Percentiles rank a stretch among this genome's conserved stretches.
These are phyloP conservation scores for Kodamaea fungicola DNA, from an alignment of 1,139 yeast genomes.

Conservation along the genomic window DNA sequence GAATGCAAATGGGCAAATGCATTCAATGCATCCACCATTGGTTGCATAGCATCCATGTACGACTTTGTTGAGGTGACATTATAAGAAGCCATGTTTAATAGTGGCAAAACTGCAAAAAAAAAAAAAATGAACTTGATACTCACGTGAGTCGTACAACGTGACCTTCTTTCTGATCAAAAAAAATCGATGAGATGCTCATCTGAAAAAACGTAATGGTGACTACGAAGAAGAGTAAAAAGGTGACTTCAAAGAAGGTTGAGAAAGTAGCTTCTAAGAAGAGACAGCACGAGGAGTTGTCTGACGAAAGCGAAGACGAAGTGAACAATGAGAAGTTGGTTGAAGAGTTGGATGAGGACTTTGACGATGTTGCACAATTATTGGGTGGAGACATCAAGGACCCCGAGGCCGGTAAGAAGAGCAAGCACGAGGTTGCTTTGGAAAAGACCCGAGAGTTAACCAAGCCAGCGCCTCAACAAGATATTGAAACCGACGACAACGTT, in stretches of 20 bases:
- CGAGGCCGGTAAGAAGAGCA: conserved; percentile 25
- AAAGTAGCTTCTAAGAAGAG: conserved; percentile 7
- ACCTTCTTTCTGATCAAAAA: neutral
- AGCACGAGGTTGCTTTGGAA: conserved; percentile 15
- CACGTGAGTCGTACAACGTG: too few species aligned
- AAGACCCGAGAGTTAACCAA: conserved; percentile 23
- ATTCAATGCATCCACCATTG: conserved; percentile 49
- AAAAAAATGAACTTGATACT: too few species aligned
- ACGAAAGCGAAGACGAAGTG: conserved; percentile 20
- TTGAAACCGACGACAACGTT: conserved; percentile 24
- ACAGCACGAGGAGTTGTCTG: conserved; percentile 6
- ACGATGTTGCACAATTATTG: conserved; percentile 52
- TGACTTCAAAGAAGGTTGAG: conserved; percentile 1
- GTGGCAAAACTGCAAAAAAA: conserved; percentile 4
- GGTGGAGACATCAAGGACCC: conserved; percentile 45
- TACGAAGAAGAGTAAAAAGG: conserved; percentile 8
- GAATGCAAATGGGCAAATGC: conserved; percentile 23
- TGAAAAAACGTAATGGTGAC: conserved; percentile 8
- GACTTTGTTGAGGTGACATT: conserved; percentile 66
- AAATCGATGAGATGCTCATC: conserved; percentile 16
- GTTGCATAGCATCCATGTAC: conserved; percentile 74
- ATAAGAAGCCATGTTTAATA: conserved; percentile 29
- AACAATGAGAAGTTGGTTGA: conserved; percentile 45
- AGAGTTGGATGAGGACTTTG: conserved; percentile 51
- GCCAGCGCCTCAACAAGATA: conserved; percentile 23